Conservation (phyloP, 371 early-diverging fungal genomes). For the Actinomortierella wolfii region DNA sequence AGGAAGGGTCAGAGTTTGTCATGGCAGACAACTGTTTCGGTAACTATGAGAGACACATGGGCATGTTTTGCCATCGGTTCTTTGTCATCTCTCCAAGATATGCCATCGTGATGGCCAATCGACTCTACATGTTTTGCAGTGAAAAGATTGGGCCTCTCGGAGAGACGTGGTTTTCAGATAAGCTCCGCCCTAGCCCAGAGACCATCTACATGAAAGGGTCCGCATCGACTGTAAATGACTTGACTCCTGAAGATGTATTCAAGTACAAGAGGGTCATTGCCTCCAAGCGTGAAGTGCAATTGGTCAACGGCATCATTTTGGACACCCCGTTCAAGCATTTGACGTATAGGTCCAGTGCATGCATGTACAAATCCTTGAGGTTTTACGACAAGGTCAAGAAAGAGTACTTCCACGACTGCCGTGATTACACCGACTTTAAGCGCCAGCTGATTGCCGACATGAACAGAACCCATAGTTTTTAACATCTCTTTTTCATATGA, state of each 20-base stretch:
- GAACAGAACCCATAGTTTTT: slow-evolving; percentile 16
- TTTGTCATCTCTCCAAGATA: slow-evolving; percentile 22
- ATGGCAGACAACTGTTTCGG: slow-evolving; percentile 16
- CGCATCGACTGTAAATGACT: not conserved
- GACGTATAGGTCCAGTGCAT: slow-evolving; percentile 17
- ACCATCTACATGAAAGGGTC: slow-evolving; percentile 8
- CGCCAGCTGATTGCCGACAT: slow-evolving; percentile 15
- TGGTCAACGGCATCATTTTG: slow-evolving; percentile 25
- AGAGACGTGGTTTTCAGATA: slow-evolving; percentile 16
- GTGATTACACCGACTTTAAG: slow-evolving; percentile 10
- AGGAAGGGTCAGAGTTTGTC: slow-evolving; percentile 24
- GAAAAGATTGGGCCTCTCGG: not conserved
- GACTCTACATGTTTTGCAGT: not conserved
- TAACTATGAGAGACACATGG: slow-evolving; percentile 8
- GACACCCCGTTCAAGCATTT: slow-evolving; percentile 15
- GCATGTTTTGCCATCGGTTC: slow-evolving; percentile 10
- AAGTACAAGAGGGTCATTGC: slow-evolving; percentile 14
- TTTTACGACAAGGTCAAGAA: slow-evolving; percentile 17
- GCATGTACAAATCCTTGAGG: slow-evolving; percentile 22
- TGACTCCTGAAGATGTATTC: slow-evolving; percentile 14
- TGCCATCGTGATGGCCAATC: slow-evolving; percentile 22
- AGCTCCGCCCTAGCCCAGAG: slow-evolving; percentile 11
- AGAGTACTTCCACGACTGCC: not conserved
- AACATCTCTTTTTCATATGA: no score
- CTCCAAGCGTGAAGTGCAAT: slow-evolving; percentile 13